Base-by-base conservation (phyloP, 768 basidiomycete species). In the Leccinum uliginosum region DNA sequence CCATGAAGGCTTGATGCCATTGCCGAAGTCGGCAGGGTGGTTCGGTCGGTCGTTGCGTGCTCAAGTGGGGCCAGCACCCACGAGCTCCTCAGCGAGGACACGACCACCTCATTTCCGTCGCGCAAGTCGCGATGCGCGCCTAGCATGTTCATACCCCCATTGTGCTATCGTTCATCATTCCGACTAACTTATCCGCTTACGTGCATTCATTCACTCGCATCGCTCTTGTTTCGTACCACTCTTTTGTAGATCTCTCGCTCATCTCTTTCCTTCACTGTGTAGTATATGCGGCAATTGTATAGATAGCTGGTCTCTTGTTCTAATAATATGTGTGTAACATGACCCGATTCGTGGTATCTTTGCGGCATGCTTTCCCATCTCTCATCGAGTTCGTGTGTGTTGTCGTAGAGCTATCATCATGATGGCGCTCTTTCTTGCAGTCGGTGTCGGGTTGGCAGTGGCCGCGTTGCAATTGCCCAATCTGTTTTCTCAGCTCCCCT, bases 151-250 rank as follows among this genome's bases (percentile, higher is more conserved):
- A 32, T 21, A 0, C 34, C 15, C 50, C 14, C 10, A 11, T 10
- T 14, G 32, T 48, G 47, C 24, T 17, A 17, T 17, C 50, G 1
- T 53, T 59, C 44, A 10, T 57, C 21, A 30, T 52, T 49, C 19
- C n/a, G n/a, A 53, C 35, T 66, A 59, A 66, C 34, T 61, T 66
- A 67, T 67, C 15, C n/a, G 14, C 19, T 58, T 50, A 15, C 19
- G 12, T 32, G 10, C 40, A 15, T 26, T 57, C 53, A 10, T 51
- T 49, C n/a, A 19, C n/a, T 59, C 34, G 29, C 43, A 35, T 40
- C 50, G 24, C 53, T 59, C 64, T 26, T 60, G 59, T 59, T 29
- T 21, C 55, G 46, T 34, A 53, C 21, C 62, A 45, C 49, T 67
- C 65, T 34, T 54, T 61, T 23, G 12, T 61, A 54, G 17, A 55